Evolutionary conservation across 2,329 filamentous ascomycete genomes (phyloP).

Genomic region (Cercospora sojina): DNA sequence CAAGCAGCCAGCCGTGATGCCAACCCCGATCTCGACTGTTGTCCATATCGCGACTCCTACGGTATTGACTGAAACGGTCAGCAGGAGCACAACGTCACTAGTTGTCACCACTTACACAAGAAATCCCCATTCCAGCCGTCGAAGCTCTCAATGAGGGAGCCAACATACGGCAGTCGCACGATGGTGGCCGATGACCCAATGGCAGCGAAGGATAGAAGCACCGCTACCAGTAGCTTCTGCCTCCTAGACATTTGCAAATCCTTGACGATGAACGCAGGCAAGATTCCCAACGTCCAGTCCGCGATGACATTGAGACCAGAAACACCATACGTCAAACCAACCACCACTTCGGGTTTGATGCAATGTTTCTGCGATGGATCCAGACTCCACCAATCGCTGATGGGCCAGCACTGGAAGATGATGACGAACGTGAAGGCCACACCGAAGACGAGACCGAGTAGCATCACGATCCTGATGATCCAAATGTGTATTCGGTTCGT

Average conservation of each 20-base stretch:
- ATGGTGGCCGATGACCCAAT: constrained; percentile 54
- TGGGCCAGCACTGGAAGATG: constrained; percentile 55
- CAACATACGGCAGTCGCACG: constrained; percentile 47
- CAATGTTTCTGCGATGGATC: constrained; percentile 44
- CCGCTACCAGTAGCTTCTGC: constrained; percentile 41
- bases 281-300: constrained; percentile 44
- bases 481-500: constrained; percentile 46
- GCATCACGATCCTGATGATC: constrained; percentile 50
- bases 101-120: constrained; percentile 36
- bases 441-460: constrained; percentile 48
- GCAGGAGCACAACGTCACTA: neutral
- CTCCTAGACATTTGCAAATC: constrained; percentile 43
- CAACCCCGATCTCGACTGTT: constrained; percentile 38
- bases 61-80: constrained; percentile 39
- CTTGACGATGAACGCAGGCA: constrained; percentile 46
- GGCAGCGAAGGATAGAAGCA: constrained; percentile 43
- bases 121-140: constrained; percentile 42
- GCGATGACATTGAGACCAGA: constrained; percentile 43
- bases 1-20: constrained; percentile 46
- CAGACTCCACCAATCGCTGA: constrained; percentile 53
- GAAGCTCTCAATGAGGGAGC: constrained; percentile 40
- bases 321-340: constrained; percentile 41
- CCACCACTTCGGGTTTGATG: constrained; percentile 48
- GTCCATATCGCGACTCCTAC: constrained; percentile 42
- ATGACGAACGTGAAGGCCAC: constrained; percentile 53